Conservation (phyloP, 1,284 basidiomycete genomes). For the Stygiomarasmius scandens region DNA sequence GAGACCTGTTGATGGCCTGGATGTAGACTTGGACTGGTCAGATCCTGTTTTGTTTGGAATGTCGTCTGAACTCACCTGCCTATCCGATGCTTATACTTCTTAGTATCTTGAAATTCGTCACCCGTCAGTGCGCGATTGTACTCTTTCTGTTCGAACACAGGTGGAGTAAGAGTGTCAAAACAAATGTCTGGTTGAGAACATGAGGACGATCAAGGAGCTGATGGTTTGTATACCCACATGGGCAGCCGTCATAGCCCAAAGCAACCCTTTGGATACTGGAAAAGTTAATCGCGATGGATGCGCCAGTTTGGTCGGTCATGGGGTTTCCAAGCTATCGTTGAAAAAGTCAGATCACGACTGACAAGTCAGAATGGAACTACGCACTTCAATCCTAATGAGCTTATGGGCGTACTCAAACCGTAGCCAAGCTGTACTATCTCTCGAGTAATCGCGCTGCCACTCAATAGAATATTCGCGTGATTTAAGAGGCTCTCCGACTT, state of each 20-base stretch:
- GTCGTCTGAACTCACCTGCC: constrained; percentile 24
- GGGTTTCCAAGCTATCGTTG: constrained; percentile 54
- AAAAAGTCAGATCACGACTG: constrained; percentile 5
- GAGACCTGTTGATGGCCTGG: constrained; percentile 56
- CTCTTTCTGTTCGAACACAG: constrained; percentile 59
- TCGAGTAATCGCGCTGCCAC: constrained; percentile 50
- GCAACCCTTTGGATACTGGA: constrained; percentile 61
- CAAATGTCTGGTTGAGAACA: constrained; percentile 51
- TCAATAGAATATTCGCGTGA: constrained; percentile 67
- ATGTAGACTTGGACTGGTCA: constrained; percentile 38
- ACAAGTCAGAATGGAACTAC: constrained; percentile 15
- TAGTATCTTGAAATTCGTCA: constrained; percentile 34
- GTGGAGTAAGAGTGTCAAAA: constrained; percentile 64
- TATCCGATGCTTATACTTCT: constrained; percentile 56
- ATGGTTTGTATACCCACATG: constrained; percentile 35
- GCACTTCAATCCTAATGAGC: constrained; percentile 58
- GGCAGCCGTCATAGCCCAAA: constrained; percentile 51
- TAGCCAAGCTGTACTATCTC: constrained; percentile 52
- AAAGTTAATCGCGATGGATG: constrained; percentile 57
- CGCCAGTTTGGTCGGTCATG: constrained; percentile 50
- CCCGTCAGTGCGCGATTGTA: constrained; percentile 55
- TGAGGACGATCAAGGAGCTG: constrained; percentile 31
- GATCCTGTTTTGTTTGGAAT: neutral
- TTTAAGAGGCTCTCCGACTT: constrained; percentile 31
- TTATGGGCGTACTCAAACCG: constrained; percentile 69